These are phyloP conservation scores for Suillus plorans DNA, from an alignment of 768 basidiomycete genomes.

Conservation along the genomic window DNA sequence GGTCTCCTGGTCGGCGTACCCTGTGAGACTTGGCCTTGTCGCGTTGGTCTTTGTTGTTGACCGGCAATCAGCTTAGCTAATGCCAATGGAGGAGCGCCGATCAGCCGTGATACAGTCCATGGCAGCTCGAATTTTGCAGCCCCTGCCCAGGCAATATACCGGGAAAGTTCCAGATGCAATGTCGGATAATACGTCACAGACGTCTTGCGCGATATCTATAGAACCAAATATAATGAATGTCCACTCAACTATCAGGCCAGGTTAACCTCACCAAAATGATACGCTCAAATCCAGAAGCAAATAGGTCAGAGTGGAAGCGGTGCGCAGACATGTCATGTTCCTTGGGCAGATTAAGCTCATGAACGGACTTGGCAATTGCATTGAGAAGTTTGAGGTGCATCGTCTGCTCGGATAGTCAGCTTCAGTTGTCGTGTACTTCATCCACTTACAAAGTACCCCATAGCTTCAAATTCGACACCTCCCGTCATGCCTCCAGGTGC, in stretches of 20 bases:
- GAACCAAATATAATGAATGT: constrained; percentile 1
- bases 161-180: constrained; percentile 89
- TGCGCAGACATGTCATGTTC: constrained; percentile 77
- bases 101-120: constrained; percentile 74
- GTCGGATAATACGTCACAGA: constrained; percentile 93
- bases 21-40: constrained; percentile 19
- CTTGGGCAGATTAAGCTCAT: constrained; percentile 61
- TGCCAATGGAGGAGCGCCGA: constrained; percentile 73
- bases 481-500: constrained; percentile 99
- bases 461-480: constrained; percentile 97
- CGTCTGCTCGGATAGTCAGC: constrained; percentile 50
- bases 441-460: constrained; percentile 85
- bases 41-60: constrained; percentile 15
- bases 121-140: constrained; percentile 76
- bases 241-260: neutral
- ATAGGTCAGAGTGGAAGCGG: constrained; percentile 82
- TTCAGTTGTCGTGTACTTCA: neutral
- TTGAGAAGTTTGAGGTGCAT: constrained; percentile 88
- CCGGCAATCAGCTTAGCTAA: constrained; percentile 43
- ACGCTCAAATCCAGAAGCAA: constrained; percentile 88
- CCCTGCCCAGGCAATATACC: constrained; percentile 72
- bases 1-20: constrained; percentile 26
- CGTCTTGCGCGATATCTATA: constrained; percentile 90
- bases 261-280: constrained; percentile 71
- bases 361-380: constrained; percentile 63